Base-by-base conservation (phyloP, 345 rosid species). In the Moringa oleifera region DNA sequence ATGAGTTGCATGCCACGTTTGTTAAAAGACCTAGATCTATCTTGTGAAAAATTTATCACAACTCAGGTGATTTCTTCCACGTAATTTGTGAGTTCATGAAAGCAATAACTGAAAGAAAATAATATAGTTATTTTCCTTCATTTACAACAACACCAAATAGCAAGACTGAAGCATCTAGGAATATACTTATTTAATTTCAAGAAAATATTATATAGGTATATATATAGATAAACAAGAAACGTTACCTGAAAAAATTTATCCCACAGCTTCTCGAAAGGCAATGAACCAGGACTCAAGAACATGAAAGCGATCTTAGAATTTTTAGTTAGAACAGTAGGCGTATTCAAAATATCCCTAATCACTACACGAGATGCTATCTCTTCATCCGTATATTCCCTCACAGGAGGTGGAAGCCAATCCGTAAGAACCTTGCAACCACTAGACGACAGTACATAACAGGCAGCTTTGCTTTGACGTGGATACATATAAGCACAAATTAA, bases 231-330 rank as follows among this genome's bases (percentile, higher is more conserved):
- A 51, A 36, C 23, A 23, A 58, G 18, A 61, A 58, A 28, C 76
- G 68, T n/a, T 73, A 94, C 99, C 59, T 69, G 76, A 56, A 95
- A 89, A 73, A 95, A 95, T 60, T 68, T 91, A 51, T 91, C 96
- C 97, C 99, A 94, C 18, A 94, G 80, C 83, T 66, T 79, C 95
- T 94, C 99, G 3, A 94, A 90, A 70, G 98, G 97, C 71, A 93
- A 78, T 25, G 88, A 72, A 57, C 94, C 83, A 5, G 91, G 91
- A 74, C 80, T 87, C 72, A 93, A 83, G 83, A 88, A 93, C 90
- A 93, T 80, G 74, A 93, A 93, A 0, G 98, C 98, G 23, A 94
- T 80, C 71, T 94, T 94, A 19, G 98, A 67, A 22, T 73, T 80
- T 64, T 73, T 83, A 25, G 80, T 54, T 24, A 63, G 75, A 51